Evolutionary conservation across 129 eudicot species (phyloP), one percentile per base, ranked within the genome.

Genomic region (Lactuca saligna): DNA sequence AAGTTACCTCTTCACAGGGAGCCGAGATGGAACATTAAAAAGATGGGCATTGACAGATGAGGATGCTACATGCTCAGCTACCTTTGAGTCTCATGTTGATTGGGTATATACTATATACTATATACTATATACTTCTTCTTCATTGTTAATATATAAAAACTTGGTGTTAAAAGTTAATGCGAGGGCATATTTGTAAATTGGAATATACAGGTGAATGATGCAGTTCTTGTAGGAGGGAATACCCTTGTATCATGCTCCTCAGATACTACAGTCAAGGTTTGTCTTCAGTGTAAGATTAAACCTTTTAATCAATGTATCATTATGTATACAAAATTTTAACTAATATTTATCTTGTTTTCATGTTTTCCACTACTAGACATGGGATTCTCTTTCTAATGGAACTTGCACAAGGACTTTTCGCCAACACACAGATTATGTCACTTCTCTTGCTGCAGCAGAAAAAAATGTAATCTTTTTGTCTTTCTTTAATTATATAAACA

Each of bases 41-140:
- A 92, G 96, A 77, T 92, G 98, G 98, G 72, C 82, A 60, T 54
- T 92, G 84, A 72, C 81, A 57, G 95, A 92, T 46, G 89, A 88
- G 58, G 75, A 68, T 68, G 87, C 96, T 37, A 76, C 90, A 31
- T 92, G 85, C 82, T 88, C 98, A 46, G 87, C 96, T 56, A 92
- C 98, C 57, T 92, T 92, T 78, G 98, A 92, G 82, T 92, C 98
- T 12, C 98, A 92, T 86, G 87, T 92, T 66, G 98, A 92, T 61
- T 92, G 98, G 98, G 98, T 92, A 88, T 38, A 54, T 3, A 10
- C 4, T 1, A 0, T 42, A 42, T 3, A 10, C 4, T 1, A 0
- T 42, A 42, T 25, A 3, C 6, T 4, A 35, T 35, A 42, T 9
- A 46, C 5, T 46, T 46, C 51, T 46, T 70, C 29, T 57, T 53